A percentile compares a stretch with the other conserved stretches of the same genome.
Conservation (phyloP, 768 basidiomycete genomes). For the Boletus fagicola region DNA sequence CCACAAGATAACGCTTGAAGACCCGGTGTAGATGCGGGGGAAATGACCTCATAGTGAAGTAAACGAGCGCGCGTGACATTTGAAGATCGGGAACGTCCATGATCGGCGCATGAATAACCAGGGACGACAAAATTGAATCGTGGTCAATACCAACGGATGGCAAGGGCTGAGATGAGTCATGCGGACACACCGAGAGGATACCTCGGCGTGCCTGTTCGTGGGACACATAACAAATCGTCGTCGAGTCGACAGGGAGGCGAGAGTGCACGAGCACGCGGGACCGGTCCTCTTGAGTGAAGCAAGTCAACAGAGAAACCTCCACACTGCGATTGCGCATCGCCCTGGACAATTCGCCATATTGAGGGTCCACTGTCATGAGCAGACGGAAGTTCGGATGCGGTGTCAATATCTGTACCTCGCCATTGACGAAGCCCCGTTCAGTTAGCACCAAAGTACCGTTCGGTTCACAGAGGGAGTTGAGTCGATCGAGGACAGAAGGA, state of each 20-base stretch:
- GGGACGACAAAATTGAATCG: slow-evolving; percentile 43
- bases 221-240: slow-evolving; percentile 8
- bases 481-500: slow-evolving; percentile 91
- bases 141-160: slow-evolving; percentile 48
- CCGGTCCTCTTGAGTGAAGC: slow-evolving; percentile 44
- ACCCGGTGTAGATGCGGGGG: slow-evolving; percentile 12
- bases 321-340: slow-evolving; percentile 98
- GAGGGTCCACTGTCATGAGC: slow-evolving; percentile 92
- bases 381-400: slow-evolving; percentile 91
- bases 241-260: slow-evolving; percentile 43
- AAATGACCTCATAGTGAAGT: slow-evolving; percentile 28
- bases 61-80: slow-evolving; percentile 22
- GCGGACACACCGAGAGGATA: slow-evolving; percentile 4
- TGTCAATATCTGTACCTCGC: slow-evolving; percentile 64
- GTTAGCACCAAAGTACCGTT: slow-evolving; percentile 81
- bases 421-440: slow-evolving; percentile 84
- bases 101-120: slow-evolving; percentile 42
- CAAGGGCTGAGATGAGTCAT: slow-evolving; percentile 1
- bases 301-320: slow-evolving; percentile 61
- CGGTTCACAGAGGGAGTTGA: slow-evolving; percentile 93
- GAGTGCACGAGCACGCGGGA: slow-evolving; percentile 44
- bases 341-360: slow-evolving; percentile 89
- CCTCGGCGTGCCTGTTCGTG: slow-evolving; percentile 30
- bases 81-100: slow-evolving; percentile 15
- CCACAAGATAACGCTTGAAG: slow-evolving; percentile 25